Evolutionary conservation across 805 yeast genomes (phyloP).

Genomic region (Starmerella potacharoeniae): DNA sequence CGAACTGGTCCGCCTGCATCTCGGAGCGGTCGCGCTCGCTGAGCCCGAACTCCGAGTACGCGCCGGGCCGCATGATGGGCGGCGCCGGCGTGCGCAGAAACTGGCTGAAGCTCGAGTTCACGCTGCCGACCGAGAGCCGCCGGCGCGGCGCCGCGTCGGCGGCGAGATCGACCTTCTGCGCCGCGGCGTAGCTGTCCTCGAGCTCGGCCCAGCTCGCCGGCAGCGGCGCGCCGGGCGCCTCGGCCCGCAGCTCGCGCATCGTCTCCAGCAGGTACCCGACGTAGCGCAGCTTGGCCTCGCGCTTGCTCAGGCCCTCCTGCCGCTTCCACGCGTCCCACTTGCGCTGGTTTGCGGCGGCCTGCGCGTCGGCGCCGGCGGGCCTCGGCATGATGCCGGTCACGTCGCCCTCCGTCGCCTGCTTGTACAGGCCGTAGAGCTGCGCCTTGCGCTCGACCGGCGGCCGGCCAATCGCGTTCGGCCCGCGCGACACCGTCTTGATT

Average conservation of each 20-base stretch:
- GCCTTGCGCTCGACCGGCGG: constrained; percentile 22
- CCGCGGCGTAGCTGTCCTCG: constrained; percentile 54
- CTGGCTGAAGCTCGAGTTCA: constrained; percentile 21
- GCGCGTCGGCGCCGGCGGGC: constrained; percentile 49
- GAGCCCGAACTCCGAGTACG: constrained; percentile 23
- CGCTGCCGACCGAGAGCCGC: constrained; percentile 17
- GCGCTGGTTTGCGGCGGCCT: constrained; percentile 54
- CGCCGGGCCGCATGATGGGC: constrained; percentile 3
- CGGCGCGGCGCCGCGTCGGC: constrained; percentile 10
- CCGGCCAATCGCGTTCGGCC: constrained; percentile 19
- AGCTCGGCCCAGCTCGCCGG: constrained; percentile 46
- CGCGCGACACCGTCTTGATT: constrained; percentile 50
- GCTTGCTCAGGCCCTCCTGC: constrained; percentile 53
- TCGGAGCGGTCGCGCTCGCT: constrained; percentile 21
- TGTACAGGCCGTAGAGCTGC: constrained; percentile 63
- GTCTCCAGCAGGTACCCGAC: constrained; percentile 59
- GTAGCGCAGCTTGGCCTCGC: constrained; percentile 65
- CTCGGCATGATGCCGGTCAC: constrained; percentile 56
- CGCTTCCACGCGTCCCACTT: constrained; percentile 81
- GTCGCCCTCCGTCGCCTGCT: constrained; percentile 84
- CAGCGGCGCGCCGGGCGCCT: constrained; percentile 48
- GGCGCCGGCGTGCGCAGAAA: constrained; percentile 20
- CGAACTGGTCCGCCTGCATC: constrained; percentile 17
- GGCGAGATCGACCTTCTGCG: constrained; percentile 4
- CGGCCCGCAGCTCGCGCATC: constrained; percentile 32